Conservation (phyloP, 2,329 filamentous ascomycete species). For the Clonostachys byssicola region DNA sequence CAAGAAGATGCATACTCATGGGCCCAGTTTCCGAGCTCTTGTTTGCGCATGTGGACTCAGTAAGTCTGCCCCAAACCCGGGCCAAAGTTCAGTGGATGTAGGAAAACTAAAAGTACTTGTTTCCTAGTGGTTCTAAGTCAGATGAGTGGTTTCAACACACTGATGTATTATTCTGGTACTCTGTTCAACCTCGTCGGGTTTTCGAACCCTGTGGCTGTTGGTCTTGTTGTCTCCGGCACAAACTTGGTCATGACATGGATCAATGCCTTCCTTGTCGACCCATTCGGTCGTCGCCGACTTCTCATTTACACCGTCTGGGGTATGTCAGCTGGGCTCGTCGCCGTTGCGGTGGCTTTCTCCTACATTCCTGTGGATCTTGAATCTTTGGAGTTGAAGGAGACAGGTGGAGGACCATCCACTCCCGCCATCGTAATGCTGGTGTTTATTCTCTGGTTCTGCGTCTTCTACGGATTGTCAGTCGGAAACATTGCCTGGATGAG, state of each 20-base stretch:
- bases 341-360: constrained; percentile 27
- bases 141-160: constrained; percentile 5
- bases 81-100: too few relatives aligned
- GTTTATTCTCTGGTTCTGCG: constrained; percentile 38
- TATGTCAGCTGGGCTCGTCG: constrained; percentile 34
- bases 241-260: constrained; percentile 45
- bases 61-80: too few relatives aligned
- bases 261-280: constrained; percentile 40
- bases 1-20: constrained; percentile 21
- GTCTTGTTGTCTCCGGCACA: constrained; percentile 34
- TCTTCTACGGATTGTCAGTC: constrained; percentile 27
- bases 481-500: constrained; percentile 42
- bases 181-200: constrained; percentile 36
- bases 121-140: constrained; percentile 21
- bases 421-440: constrained; percentile 17
- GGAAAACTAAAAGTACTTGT: too few relatives aligned
- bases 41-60: constrained; percentile 11
- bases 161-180: constrained; percentile 7
- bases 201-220: constrained; percentile 41
- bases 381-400: constrained; percentile 30
- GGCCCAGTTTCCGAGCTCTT: constrained; percentile 29
- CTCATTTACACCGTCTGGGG: constrained; percentile 35
- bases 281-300: constrained; percentile 36
- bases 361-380: constrained; percentile 31
- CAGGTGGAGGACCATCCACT: constrained; percentile 14